phyloP scores from a whole-genome alignment of 2,329 filamentous ascomycete genomes.

The Aspergillus fumigatus region DNA sequence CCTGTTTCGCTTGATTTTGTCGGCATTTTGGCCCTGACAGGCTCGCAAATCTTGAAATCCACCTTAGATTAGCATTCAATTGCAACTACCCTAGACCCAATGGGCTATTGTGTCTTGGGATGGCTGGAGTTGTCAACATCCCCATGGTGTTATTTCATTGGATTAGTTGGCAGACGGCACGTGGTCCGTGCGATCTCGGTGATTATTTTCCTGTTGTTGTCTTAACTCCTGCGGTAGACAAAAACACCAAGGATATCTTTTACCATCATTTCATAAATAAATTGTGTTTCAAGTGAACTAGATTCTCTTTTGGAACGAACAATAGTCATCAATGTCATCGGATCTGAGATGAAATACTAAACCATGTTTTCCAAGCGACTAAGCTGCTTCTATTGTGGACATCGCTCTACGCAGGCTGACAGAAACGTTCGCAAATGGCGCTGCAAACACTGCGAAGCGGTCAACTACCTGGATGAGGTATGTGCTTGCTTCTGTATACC shows the following conservation, averaged over 20 bases:
- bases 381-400: conserved; percentile 80
- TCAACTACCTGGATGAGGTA: conserved; percentile 86
- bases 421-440: conserved; percentile 64
- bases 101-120: neutral
- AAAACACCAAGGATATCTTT: conserved; percentile 3
- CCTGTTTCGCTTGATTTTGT: neutral
- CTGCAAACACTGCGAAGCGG: conserved; percentile 74
- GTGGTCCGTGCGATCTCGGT: conserved; percentile 23
- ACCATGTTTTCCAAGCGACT: conserved; percentile 46
- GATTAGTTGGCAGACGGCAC: conserved; percentile 4
- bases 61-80: neutral
- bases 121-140: neutral
- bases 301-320: conserved; percentile 8
- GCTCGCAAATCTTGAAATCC: neutral
- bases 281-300: neutral
- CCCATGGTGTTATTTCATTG: neutral
- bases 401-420: conserved; percentile 57
- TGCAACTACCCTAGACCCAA: neutral
- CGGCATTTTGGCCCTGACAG: neutral
- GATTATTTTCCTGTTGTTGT: conserved; percentile 21
- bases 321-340: conserved; percentile 11
- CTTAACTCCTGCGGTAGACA: conserved; percentile 18
- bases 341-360: conserved; percentile 32
- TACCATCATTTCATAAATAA: conserved; percentile 1
- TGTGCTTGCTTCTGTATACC: conserved; percentile 14